phyloP scores from a whole-genome alignment of 2,329 filamentous ascomycete species.

The Aureobasidium sp. region DNA sequence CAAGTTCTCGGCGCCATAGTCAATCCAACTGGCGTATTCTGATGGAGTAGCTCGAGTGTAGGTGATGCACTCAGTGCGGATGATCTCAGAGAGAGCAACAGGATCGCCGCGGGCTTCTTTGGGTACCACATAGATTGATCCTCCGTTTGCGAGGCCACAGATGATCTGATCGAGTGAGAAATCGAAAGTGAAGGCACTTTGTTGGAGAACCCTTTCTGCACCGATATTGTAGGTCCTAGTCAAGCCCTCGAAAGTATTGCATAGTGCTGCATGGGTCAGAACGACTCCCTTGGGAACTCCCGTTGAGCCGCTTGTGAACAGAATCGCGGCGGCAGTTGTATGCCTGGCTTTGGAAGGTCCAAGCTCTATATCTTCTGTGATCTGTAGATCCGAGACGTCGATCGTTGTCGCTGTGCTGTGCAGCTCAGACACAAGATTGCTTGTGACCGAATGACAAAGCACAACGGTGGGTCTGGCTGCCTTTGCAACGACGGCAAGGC shows the following conservation, averaged over 20 bases:
- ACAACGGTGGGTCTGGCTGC: too few species aligned
- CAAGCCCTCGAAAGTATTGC: conserved; percentile 22
- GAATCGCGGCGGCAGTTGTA: too few species aligned
- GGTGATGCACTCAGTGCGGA: conserved; percentile 32
- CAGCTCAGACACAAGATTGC: too few species aligned
- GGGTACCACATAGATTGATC: conserved; percentile 31
- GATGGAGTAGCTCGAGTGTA: conserved; percentile 37
- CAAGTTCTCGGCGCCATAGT: not conserved
- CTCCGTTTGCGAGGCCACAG: conserved; percentile 32
- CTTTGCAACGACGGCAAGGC: too few species aligned
- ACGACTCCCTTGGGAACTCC: conserved; percentile 38
- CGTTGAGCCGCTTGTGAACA: conserved; percentile 29
- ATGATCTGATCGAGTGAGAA: conserved; percentile 35
- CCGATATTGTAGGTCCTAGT: not conserved
- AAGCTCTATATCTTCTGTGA: too few species aligned
- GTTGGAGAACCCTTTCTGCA: conserved; percentile 30
- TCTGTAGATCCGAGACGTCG: too few species aligned
- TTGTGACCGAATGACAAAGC: too few species aligned
- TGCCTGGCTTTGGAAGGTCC: too few species aligned
- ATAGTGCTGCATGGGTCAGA: conserved; percentile 27
- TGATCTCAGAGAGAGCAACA: conserved; percentile 29
- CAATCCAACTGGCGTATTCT: conserved; percentile 30
- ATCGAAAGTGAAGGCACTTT: conserved; percentile 37
- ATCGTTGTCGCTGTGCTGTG: too few species aligned
- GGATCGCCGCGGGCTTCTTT: conserved; percentile 29